Conservation (phyloP, 2,329 filamentous ascomycete genomes). For the Apiospora arundinis region DNA sequence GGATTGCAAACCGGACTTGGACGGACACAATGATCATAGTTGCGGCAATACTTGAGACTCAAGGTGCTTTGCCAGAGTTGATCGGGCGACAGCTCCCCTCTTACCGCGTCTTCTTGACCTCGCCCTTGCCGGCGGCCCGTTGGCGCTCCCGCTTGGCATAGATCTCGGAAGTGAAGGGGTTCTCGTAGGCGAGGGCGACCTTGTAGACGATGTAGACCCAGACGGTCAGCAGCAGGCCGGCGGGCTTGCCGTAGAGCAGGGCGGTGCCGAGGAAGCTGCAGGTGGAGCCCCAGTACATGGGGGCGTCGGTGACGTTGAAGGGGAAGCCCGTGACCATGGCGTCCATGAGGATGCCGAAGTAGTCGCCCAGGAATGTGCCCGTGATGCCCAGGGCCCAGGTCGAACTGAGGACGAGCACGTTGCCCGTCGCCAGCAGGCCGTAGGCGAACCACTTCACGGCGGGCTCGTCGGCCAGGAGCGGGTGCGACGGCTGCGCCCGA, state of each 20-base stretch:
- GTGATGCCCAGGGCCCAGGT: constrained; percentile 94
- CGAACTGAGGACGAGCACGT: constrained; percentile 83
- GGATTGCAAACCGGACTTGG: not conserved
- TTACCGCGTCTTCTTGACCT: constrained; percentile 61
- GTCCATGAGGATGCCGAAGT: constrained; percentile 98
- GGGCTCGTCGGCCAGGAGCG: constrained; percentile 67
- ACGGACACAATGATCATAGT: not conserved
- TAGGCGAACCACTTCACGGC: constrained; percentile 69
- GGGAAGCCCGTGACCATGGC: constrained; percentile 92
- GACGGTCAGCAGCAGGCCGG: constrained; percentile 77
- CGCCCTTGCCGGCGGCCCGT: constrained; percentile 50
- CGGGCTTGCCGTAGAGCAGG: constrained; percentile 84
- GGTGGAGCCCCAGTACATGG: constrained; percentile 97
- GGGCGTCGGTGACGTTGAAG: constrained; percentile 88
- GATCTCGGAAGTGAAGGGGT: constrained; percentile 92
- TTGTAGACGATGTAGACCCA: constrained; percentile 81
- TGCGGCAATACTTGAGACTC: too few relatives aligned
- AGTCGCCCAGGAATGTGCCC: constrained; percentile 96
- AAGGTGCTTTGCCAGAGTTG: not conserved
- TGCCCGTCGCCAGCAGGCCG: constrained; percentile 75
- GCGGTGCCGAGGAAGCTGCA: constrained; percentile 91
- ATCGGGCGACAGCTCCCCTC: constrained; percentile 12
- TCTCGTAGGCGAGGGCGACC: constrained; percentile 84
- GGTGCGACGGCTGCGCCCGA: constrained; percentile 75
- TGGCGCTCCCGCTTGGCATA: constrained; percentile 83